phyloP scores from a whole-genome alignment of 2,329 filamentous ascomycete genomes.

The Aspergillus felis region DNA sequence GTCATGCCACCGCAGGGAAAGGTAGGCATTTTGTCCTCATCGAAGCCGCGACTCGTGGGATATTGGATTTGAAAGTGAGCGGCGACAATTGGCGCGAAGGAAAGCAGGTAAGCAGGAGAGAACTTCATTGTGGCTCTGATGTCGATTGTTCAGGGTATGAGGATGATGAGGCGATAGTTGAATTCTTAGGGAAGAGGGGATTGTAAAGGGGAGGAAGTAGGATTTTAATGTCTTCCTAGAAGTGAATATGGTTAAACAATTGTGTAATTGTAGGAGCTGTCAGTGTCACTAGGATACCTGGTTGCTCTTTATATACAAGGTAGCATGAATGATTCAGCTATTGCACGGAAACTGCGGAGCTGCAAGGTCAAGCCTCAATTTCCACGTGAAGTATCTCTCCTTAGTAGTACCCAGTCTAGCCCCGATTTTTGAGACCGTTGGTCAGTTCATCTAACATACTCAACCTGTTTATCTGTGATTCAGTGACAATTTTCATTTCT shows the following conservation, averaged over 20 bases:
- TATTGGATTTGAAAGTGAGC: slow-evolving; percentile 57
- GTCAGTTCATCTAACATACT: neutral
- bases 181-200: neutral
- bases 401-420: neutral
- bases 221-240: neutral
- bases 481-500: neutral
- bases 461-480: no score
- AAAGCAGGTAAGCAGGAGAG: slow-evolving; percentile 34
- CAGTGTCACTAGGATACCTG: neutral
- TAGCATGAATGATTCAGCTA: neutral
- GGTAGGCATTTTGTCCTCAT: slow-evolving; percentile 43
- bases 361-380: neutral
- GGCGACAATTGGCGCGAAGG: slow-evolving; percentile 43
- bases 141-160: neutral
- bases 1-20: slow-evolving; percentile 52
- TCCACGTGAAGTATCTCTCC: neutral
- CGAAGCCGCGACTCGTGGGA: slow-evolving; percentile 49
- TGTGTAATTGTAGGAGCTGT: neutral
- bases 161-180: neutral
- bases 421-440: neutral
- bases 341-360: neutral
- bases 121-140: slow-evolving; percentile 25
- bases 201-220: neutral
- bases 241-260: neutral
- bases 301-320: neutral